phyloP scores from a whole-genome alignment of 192 early-diverging fungal species.

The Coemansia interrupta region DNA sequence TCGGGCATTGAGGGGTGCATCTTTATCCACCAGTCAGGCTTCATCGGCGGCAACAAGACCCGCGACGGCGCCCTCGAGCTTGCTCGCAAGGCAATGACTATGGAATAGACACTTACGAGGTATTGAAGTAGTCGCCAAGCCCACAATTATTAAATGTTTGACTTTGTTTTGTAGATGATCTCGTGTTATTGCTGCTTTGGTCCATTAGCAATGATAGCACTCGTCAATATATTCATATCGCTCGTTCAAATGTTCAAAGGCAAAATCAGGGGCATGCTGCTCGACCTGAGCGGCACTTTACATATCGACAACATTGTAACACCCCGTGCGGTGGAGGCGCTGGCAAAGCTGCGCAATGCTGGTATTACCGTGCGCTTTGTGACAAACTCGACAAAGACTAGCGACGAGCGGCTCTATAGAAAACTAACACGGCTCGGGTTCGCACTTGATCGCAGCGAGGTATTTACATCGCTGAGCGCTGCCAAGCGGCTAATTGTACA shows the following conservation, averaged over 20 bases:
- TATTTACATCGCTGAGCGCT: constrained; percentile 81
- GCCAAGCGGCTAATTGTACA: constrained; percentile 62
- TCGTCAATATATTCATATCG: too few species aligned
- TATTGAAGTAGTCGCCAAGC: too few species aligned
- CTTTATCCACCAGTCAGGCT: constrained; percentile 85
- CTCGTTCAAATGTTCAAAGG: constrained; percentile 1
- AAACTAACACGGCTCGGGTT: constrained; percentile 68
- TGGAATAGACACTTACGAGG: constrained; percentile 13
- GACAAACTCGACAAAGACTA: constrained; percentile 87
- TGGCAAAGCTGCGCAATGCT: constrained; percentile 58
- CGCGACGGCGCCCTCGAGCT: constrained; percentile 67
- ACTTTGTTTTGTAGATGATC: neutral
- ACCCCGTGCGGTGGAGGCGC: constrained; percentile 61
- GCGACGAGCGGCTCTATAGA: constrained; percentile 53
- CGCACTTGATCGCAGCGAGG: constrained; percentile 54
- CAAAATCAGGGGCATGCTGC: constrained; percentile 57
- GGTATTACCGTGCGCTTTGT: constrained; percentile 66
- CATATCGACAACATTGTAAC: constrained; percentile 69
- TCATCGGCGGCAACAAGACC: constrained; percentile 83
- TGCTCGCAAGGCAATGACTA: constrained; percentile 49
- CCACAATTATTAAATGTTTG: neutral
- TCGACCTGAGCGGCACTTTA: constrained; percentile 78
- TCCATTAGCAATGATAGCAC: too few species aligned
- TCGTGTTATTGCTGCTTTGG: too few species aligned
- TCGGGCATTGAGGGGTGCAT: constrained; percentile 74